These are phyloP conservation scores for Taiozyma sp. DNA, from an alignment of 1,139 yeast genomes.

Conservation along the genomic window DNA sequence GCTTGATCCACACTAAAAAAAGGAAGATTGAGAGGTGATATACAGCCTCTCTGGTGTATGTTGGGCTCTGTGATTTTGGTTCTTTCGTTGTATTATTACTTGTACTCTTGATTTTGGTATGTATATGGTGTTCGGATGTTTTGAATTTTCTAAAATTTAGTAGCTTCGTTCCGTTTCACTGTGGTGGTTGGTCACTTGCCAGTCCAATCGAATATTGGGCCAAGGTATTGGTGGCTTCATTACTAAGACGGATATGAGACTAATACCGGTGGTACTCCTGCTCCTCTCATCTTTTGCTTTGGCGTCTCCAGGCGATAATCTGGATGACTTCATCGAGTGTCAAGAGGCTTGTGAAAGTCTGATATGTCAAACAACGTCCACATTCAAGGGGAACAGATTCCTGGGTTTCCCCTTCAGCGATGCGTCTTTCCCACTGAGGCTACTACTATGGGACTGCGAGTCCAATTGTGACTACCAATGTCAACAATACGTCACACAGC, in stretches of 20 bases:
- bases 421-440: constrained; percentile 28
- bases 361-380: constrained; percentile 27
- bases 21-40: not conserved
- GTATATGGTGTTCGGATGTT: not conserved
- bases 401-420: constrained; percentile 27
- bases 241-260: not conserved
- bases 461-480: constrained; percentile 91
- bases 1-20: not conserved
- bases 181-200: not conserved
- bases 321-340: constrained; percentile 67
- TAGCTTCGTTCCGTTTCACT: not conserved
- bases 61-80: not conserved
- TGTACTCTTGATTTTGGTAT: not conserved
- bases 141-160: not conserved
- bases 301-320: constrained; percentile 76
- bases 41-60: not conserved
- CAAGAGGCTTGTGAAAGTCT: constrained; percentile 46
- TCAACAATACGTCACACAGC: constrained; percentile 63
- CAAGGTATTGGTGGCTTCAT: not conserved
- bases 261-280: not conserved
- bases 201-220: not conserved
- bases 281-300: not conserved
- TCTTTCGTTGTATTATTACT: not conserved
- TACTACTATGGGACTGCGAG: constrained; percentile 72
- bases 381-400: constrained; percentile 24